Evolutionary conservation across 768 basidiomycete species (phyloP), one percentile per base, ranked within the genome.

Genomic region (Russula compacta): DNA sequence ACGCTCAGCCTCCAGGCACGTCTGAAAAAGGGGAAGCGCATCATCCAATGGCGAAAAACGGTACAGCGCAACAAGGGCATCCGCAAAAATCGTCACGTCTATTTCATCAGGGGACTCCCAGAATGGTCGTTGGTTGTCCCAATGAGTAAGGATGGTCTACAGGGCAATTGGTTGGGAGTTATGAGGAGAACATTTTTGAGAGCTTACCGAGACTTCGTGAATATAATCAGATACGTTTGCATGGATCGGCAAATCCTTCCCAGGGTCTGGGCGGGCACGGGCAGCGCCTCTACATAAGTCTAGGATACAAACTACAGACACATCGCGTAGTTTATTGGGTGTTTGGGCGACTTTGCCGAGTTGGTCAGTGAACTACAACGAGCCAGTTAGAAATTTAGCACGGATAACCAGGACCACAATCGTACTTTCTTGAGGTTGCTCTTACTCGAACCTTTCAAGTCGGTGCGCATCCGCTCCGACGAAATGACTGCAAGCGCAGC

Each of bases 221-320:
- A 86, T 88, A 9, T 90, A 73, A 67, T 95, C 92, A 35, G 75
- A 73, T 0, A 87, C 87, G 35, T 92, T 74, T 15, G 82, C 73
- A 17, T 83, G 79, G 32, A 93, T 68, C 5, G 89, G 82, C 15
- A 80, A 68, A 10, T 92, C 89, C 19, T 78, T 80, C 14, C 79
- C 77, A 0, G 38, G 32, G 0, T 69, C 68, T 35, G 70, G 69
- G 17, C 70, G 35, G 74, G 78, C 69, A 75, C 77, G 68, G 74
- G 80, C 72, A 24, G 87, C 89, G 2, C 85, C 88, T 53, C 85
- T 80, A 70, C 89, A 88, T 38, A 92, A 75, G 68, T 95, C 92
- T 44, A 92, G 77, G 40, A 82, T 82, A 70, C 89, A 91, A 2
- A 84, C 80, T 57, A 89, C 74, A 3, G 86, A 82, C 0, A 87